Conservation (phyloP, 129 eudicot genomes). For the Helichrysum umbraculigerum region DNA sequence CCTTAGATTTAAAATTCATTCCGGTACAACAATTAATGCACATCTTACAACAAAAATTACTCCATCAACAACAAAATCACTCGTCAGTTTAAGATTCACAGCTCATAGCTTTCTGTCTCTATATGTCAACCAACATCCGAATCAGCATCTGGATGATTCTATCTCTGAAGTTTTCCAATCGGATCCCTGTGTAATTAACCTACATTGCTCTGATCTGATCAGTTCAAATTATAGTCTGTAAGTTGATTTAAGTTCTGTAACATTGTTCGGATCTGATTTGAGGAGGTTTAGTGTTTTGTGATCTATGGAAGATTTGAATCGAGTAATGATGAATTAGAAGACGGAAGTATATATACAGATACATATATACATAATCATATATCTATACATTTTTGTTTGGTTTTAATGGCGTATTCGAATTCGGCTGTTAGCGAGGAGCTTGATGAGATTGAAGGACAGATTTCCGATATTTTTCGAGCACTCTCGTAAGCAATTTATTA, state of each 20-base stretch:
- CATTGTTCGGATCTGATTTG: conserved; percentile 27
- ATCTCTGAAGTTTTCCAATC: conserved; percentile 24
- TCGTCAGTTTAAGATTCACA: conserved; percentile 13
- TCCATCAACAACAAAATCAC: conserved; percentile 22
- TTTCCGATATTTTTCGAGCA: conserved; percentile 83
- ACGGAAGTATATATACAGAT: conserved; percentile 1
- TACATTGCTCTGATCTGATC: conserved; percentile 49
- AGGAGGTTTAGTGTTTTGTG: conserved; percentile 14
- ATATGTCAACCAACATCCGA: conserved; percentile 22
- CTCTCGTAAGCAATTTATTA: conserved; percentile 60
- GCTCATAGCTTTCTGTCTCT: conserved; percentile 27
- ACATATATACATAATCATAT: not conserved
- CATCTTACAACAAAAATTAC: not conserved
- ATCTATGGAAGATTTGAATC: conserved; percentile 23
- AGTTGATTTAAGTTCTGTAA: not conserved
- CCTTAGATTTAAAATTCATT: not conserved
- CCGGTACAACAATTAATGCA: conserved; percentile 21
- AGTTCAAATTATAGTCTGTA: no score
- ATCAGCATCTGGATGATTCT: conserved; percentile 18
- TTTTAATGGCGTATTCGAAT: conserved; percentile 54
- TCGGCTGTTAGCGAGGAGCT: conserved; percentile 82
- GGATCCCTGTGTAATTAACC: conserved; percentile 32
- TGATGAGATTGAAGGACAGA: conserved; percentile 87
- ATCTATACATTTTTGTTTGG: not conserved
- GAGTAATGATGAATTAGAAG: conserved; percentile 25